Evolutionary conservation across 73 alveolate genomes (phyloP).

Genomic region (Paramecium caudatum): DNA sequence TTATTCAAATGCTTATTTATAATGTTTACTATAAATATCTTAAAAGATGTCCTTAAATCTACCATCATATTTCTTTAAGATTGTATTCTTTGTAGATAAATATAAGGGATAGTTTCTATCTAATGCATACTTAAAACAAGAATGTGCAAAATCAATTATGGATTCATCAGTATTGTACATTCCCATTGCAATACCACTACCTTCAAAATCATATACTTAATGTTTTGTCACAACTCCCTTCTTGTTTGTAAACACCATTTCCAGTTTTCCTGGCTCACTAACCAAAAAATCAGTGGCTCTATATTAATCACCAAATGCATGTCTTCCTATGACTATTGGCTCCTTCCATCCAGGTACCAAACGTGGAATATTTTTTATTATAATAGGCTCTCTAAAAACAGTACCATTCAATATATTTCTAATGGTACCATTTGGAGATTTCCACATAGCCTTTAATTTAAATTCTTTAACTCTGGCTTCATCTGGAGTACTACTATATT

Average conservation of each 20-base stretch:
- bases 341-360: slow-evolving; percentile 94
- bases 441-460: slow-evolving; percentile 93
- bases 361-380: slow-evolving; percentile 88
- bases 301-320: slow-evolving; percentile 94
- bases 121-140: slow-evolving; percentile 89
- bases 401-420: slow-evolving; percentile 94
- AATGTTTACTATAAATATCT: slow-evolving; percentile 78
- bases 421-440: slow-evolving; percentile 94
- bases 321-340: slow-evolving; percentile 95
- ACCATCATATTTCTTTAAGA: slow-evolving; percentile 92
- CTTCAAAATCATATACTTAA: slow-evolving; percentile 86
- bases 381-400: slow-evolving; percentile 93
- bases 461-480: slow-evolving; percentile 89
- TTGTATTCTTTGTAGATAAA: slow-evolving; percentile 90
- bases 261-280: slow-evolving; percentile 84
- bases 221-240: slow-evolving; percentile 71
- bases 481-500: slow-evolving; percentile 81
- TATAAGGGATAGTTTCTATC: slow-evolving; percentile 86
- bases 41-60: slow-evolving; percentile 90
- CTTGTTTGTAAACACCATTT: slow-evolving; percentile 82
- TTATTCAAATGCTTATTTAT: slow-evolving; percentile 79
- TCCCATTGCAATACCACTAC: slow-evolving; percentile 83
- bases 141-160: slow-evolving; percentile 87
- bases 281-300: slow-evolving; percentile 88
- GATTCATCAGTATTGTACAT: slow-evolving; percentile 94